A percentile compares a stretch with the other conserved stretches of the same genome.
Conservation (phyloP, 2,329 filamentous ascomycete species). For the Intubia oerlemansii region DNA sequence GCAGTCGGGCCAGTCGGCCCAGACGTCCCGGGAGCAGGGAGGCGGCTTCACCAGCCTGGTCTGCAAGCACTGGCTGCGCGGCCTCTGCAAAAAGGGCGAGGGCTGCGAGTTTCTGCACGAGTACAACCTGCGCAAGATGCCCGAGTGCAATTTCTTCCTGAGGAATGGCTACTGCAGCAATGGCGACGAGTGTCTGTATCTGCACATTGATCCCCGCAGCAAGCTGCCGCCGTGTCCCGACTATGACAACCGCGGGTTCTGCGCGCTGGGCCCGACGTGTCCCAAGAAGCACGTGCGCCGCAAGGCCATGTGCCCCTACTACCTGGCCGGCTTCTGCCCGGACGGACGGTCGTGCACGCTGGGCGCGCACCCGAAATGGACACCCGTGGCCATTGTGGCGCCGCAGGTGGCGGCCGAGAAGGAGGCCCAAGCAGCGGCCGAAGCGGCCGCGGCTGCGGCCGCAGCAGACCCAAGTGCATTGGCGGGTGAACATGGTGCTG, state of each 20-base stretch:
- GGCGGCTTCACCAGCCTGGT: slow-evolving; percentile 60
- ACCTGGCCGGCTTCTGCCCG: slow-evolving; percentile 86
- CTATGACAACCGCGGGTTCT: slow-evolving; percentile 91
- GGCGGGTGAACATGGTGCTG: too few relatives aligned
- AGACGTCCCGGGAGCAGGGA: slow-evolving; percentile 13
- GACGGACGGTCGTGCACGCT: slow-evolving; percentile 54
- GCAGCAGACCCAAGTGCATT: slow-evolving; percentile 9
- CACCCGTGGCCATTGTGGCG: slow-evolving; percentile 29
- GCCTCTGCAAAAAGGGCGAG: slow-evolving; percentile 93
- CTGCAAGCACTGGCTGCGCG: slow-evolving; percentile 97
- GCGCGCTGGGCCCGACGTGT: slow-evolving; percentile 70
- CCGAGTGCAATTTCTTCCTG: slow-evolving; percentile 92
- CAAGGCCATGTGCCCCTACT: slow-evolving; percentile 53
- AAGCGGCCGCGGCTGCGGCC: slow-evolving; percentile 13
- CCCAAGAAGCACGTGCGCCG: slow-evolving; percentile 75
- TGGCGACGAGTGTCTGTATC: slow-evolving; percentile 87
- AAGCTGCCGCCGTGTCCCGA: slow-evolving; percentile 67
- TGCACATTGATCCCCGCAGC: slow-evolving; percentile 69
- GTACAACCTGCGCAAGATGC: slow-evolving; percentile 96
- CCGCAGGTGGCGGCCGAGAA: slow-evolving; percentile 4
- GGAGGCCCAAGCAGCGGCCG: slow-evolving; percentile 3
- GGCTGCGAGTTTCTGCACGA: slow-evolving; percentile 96
- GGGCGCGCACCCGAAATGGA: slow-evolving; percentile 66
- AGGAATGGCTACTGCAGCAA: slow-evolving; percentile 89
- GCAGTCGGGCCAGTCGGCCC: slow-evolving; percentile 4